phyloP scores from a whole-genome alignment of 1,284 basidiomycete species.

The Uromyces viciae-fabae region DNA sequence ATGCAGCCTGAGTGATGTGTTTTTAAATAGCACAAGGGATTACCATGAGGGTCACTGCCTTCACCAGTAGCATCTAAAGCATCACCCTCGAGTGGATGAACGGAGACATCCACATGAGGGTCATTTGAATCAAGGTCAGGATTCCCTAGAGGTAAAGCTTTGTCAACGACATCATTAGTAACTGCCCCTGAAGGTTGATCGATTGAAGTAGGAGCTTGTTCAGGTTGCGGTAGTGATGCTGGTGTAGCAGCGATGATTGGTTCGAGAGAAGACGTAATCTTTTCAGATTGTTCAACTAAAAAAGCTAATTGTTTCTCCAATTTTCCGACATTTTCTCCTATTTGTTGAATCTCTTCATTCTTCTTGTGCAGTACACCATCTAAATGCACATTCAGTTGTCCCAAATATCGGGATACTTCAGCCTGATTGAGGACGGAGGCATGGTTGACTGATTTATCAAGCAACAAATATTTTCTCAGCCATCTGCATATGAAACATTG shows the following conservation, averaged over 20 bases:
- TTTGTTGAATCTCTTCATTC: constrained; percentile 37
- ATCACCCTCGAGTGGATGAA: constrained; percentile 9
- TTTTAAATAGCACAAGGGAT: neutral
- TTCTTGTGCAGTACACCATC: constrained; percentile 42
- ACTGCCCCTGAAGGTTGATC: constrained; percentile 13
- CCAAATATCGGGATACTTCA: constrained; percentile 43
- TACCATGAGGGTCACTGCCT: constrained; percentile 20
- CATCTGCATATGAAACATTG: neutral
- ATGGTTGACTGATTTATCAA: constrained; percentile 30
- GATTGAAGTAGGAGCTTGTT: constrained; percentile 24
- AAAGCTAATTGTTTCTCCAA: constrained; percentile 33
- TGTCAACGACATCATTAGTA: neutral
- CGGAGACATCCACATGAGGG: constrained; percentile 23
- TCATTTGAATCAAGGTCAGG: constrained; percentile 2
- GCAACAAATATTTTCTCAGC: neutral
- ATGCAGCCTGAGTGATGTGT: neutral
- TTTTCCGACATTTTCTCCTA: constrained; percentile 26
- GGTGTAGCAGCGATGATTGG: no score
- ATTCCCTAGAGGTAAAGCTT: neutral
- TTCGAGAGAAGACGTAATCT: constrained; percentile 19
- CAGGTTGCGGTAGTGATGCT: neutral
- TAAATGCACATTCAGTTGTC: constrained; percentile 39
- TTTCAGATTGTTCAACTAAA: constrained; percentile 38
- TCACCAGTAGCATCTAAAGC: neutral
- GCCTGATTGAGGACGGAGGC: constrained; percentile 40